These are phyloP conservation scores for Pseudogymnoascus sp. DNA, from an alignment of 2,329 filamentous ascomycete genomes.

Conservation along the genomic window DNA sequence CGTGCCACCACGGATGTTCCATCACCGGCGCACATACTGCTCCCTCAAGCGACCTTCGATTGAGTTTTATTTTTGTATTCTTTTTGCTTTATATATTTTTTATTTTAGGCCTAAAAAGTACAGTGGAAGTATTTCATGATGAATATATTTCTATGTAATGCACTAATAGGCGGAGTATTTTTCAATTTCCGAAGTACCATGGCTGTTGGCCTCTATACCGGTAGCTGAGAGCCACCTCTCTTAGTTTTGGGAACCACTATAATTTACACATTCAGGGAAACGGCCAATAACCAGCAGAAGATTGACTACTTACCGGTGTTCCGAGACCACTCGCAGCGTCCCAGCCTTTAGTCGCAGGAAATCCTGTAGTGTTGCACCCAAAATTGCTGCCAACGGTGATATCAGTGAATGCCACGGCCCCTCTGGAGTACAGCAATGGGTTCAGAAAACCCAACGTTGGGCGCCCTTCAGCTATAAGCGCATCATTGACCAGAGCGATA, in stretches of 20 bases:
- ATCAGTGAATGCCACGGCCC: conserved; percentile 31
- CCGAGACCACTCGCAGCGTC: conserved; percentile 31
- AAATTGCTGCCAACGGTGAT: conserved; percentile 29
- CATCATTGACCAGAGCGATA: conserved; percentile 54
- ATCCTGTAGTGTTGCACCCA: conserved; percentile 28
- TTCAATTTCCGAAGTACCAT: not conserved
- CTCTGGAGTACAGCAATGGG: conserved; percentile 32
- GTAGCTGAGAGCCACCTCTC: not conserved
- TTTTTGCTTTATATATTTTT: not conserved
- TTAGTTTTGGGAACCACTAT: not conserved
- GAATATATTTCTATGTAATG: not conserved
- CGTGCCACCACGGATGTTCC: not conserved
- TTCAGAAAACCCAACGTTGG: conserved; percentile 34
- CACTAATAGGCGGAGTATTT: not conserved
- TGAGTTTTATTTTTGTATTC: not conserved
- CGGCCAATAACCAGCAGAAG: conserved; percentile 18
- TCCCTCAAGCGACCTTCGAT: not conserved
- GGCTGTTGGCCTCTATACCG: not conserved
- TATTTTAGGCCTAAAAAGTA: not conserved
- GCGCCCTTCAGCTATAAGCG: conserved; percentile 42
- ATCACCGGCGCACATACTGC: not conserved
- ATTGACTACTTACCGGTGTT: conserved; percentile 21
- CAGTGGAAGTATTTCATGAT: not conserved
- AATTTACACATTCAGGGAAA: not conserved
- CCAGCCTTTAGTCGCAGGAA: conserved; percentile 28